Conservation (phyloP, 2,329 filamentous ascomycete genomes). For the Tolypocladium endophyticum region DNA sequence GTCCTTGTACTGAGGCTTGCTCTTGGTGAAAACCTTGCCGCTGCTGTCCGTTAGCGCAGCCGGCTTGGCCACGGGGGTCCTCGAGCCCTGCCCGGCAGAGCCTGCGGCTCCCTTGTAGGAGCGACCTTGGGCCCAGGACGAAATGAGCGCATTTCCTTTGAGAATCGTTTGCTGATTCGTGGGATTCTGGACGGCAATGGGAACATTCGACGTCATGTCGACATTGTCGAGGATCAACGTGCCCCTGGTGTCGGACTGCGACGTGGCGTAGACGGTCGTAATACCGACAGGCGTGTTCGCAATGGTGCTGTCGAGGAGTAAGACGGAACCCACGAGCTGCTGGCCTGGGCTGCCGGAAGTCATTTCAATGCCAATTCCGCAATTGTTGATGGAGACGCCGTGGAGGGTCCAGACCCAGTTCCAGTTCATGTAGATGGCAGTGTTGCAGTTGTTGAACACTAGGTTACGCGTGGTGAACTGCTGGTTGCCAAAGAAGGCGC, state of each 20-base stretch:
- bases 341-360: constrained; percentile 54
- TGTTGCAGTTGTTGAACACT: constrained; percentile 72
- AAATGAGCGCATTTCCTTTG: constrained; percentile 56
- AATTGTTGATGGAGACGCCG: constrained; percentile 62
- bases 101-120: constrained; percentile 46
- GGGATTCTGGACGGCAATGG: constrained; percentile 51
- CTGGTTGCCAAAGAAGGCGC: constrained; percentile 74
- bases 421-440: constrained; percentile 84
- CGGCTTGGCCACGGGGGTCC: constrained; percentile 51
- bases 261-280: not conserved
- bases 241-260: not conserved
- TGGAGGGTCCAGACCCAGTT: constrained; percentile 84
- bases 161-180: constrained; percentile 23
- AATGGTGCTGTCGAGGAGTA: constrained; percentile 73
- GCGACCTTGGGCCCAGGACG: constrained; percentile 71
- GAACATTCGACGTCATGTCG: constrained; percentile 61
- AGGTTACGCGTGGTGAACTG: constrained; percentile 81
- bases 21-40: constrained; percentile 69
- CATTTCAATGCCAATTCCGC: constrained; percentile 71
- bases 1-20: constrained; percentile 79
- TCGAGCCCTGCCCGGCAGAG: constrained; percentile 48
- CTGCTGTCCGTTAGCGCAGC: constrained; percentile 48
- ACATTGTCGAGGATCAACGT: constrained; percentile 67
- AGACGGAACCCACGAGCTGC: constrained; percentile 77
- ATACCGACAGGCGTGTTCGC: constrained; percentile 61